Base-by-base conservation (phyloP, 1,284 basidiomycete genomes). In the Agaricales sp. region DNA sequence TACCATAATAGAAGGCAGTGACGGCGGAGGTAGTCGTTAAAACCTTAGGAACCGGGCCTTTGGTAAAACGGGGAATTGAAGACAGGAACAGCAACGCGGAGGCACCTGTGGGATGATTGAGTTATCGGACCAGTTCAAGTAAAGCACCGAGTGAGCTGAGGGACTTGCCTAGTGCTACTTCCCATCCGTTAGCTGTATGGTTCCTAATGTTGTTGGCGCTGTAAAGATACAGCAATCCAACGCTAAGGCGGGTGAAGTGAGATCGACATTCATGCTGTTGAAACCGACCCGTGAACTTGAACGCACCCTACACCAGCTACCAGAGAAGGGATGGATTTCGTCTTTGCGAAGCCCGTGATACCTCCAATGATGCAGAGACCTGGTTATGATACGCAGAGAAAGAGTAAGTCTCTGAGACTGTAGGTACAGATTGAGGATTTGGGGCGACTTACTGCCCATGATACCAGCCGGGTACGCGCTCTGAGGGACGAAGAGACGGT, bases 391-490 rank as follows among this genome's bases (percentile, higher is more conserved):
- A n/a, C n/a, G n/a, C n/a, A n/a, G n/a, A n/a, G n/a, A n/a, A n/a
- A n/a, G n/a, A n/a, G n/a, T n/a, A n/a, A n/a, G n/a, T n/a, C n/a
- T n/a, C n/a, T n/a, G n/a, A n/a, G n/a, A n/a, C n/a, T n/a, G n/a
- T n/a, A n/a, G n/a, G n/a, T n/a, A n/a, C n/a, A n/a, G n/a, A n/a
- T n/a, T n/a, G n/a, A n/a, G 30, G 11, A n/a, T n/a, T 8, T 35
- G 30, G 30, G 30, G n/a, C 30, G 11, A 11, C 30, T 35, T n/a
- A 35, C 30, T n/a, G 53, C 89, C 86, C 76, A 91, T 89, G 25
- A 80, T 69, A 63, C 79, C 85, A 51, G 89, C 85, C 55, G 87
- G 87, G 63, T 86, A 80, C 48, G 87, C 84, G 64, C 87, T 89
- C 87, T 88, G 55, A n/a, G n/a, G n/a, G n/a, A n/a, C n/a, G n/a